Base-by-base conservation (phyloP, 371 early-diverging fungal species). In the Mortierella sp. region DNA sequence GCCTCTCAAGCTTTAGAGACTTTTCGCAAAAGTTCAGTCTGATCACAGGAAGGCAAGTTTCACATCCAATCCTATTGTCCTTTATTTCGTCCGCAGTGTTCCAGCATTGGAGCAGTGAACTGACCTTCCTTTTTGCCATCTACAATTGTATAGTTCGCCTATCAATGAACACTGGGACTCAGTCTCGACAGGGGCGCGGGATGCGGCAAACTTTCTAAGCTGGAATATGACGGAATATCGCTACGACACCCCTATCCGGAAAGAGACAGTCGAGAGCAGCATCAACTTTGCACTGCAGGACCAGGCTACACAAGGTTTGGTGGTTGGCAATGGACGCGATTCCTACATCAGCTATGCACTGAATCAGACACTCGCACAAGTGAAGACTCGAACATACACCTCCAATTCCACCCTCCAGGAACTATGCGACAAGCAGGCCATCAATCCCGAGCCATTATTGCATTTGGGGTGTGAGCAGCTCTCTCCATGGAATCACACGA, bases 161-260 rank as follows among this genome's bases (percentile, higher is more conserved):
- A 25, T 50, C 39, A 62, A 65, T 22, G 61, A 61, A 4, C 48
- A 60, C 21, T 76, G 77, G 77, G 61, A 69, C n/a, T 45, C 47
- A 9, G 12, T 76, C 19, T 34, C 65, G 6, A 65, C 61, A 7
- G 77, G 77, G 19, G 77, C 77, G 13, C 61, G 70, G 22, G 69
- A 76, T 40, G 77, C 77, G 16, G 69, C 77, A 8, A 29, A 14
- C 12, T 43, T 64, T 25, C 53, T 76, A 37, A 62, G 57, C 28
- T 76, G 64, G 61, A 61, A 14, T 8, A 76, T 76, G 65, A 61
- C 64, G 2, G 69, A 76, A 45, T 69, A 64, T 54, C 77, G 69
- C 14, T 76, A 60, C 55, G 66, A 64, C 24, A 56, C 16, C n/a
- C 68, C 64, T 5, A 51, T 49, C 25, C 65, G 62, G 19, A 24